Evolutionary conservation across 768 basidiomycete genomes (phyloP).

Genomic region (Hygrophoropsis aurantiaca): DNA sequence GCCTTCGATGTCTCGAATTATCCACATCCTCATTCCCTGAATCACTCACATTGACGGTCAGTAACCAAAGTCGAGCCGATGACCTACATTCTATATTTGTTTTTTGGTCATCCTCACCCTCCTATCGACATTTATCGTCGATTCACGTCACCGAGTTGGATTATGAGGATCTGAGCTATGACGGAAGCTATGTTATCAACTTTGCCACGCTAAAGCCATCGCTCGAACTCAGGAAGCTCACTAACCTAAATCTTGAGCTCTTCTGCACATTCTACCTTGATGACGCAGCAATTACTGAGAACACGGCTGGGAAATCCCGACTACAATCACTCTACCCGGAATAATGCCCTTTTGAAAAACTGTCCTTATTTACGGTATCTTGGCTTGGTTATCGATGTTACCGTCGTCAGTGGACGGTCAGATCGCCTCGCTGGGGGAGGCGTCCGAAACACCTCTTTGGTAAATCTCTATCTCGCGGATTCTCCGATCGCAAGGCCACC

Average conservation of each 20-base stretch:
- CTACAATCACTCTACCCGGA: conserved; percentile 25
- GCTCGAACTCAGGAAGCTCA: conserved; percentile 19
- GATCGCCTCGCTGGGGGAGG: conserved; percentile 15
- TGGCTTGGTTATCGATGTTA: conserved; percentile 29
- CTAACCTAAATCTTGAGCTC: conserved; percentile 25
- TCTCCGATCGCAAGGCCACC: conserved; percentile 23
- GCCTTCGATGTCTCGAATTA: conserved; percentile 24
- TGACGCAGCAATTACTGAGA: conserved; percentile 23
- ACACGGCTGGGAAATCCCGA: conserved; percentile 30
- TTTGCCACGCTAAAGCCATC: conserved; percentile 22
- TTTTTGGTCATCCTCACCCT: conserved; percentile 19
- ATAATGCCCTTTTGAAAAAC: conserved; percentile 15
- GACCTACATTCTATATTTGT: conserved; percentile 23
- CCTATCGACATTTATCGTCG: conserved; percentile 21
- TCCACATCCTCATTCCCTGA: conserved; percentile 26
- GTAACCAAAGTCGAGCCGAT: conserved; percentile 27
- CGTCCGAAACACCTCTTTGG: conserved; percentile 23
- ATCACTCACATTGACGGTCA: conserved; percentile 31
- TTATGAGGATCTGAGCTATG: conserved; percentile 23
- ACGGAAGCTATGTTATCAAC: conserved; percentile 29
- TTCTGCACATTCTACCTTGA: conserved; percentile 27
- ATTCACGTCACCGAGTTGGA: conserved; percentile 30
- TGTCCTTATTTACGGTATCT: conserved; percentile 12
- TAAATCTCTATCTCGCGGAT: conserved; percentile 27
- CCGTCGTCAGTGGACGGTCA: conserved; percentile 10